Evolutionary conservation across 371 early-diverging fungal genomes (phyloP).

Genomic region (Mortierella sp.): DNA sequence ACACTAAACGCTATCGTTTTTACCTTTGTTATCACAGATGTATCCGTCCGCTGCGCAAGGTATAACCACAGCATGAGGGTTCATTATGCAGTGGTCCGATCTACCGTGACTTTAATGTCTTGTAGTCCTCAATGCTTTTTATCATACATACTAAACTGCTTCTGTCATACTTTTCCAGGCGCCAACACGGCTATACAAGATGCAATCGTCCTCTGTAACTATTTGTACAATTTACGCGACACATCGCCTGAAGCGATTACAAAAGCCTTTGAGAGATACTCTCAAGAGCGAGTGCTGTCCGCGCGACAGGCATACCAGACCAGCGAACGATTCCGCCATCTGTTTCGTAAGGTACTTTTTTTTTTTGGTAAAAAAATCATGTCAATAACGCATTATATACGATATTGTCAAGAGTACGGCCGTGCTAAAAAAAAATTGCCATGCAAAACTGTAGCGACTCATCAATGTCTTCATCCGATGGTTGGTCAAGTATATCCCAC

Average conservation of each 20-base stretch:
- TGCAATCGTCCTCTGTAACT: conserved; percentile 20
- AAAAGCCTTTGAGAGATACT: conserved; percentile 11
- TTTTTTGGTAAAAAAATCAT: too few relatives aligned
- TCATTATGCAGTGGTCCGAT: too few relatives aligned
- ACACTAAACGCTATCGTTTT: background rate
- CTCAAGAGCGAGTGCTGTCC: background rate
- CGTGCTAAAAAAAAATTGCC: too few relatives aligned
- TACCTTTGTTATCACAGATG: conserved; percentile 1
- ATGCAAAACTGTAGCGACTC: conserved; percentile 4
- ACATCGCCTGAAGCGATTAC: background rate
- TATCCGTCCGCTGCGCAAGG: conserved; percentile 22
- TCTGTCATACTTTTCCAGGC: too few relatives aligned
- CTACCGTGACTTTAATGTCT: too few relatives aligned
- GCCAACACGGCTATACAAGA: conserved; percentile 20
- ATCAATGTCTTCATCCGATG: conserved; percentile 1
- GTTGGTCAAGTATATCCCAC: conserved; percentile 14
- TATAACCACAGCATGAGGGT: background rate
- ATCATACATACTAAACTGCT: too few relatives aligned
- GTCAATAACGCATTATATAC: too few relatives aligned
- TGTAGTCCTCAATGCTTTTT: too few relatives aligned
- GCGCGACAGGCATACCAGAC: conserved; percentile 19
- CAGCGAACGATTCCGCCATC: conserved; percentile 8
- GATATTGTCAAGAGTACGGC: too few relatives aligned
- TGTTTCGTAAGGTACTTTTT: conserved; percentile 26
- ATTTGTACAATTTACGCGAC: conserved; percentile 6